These are phyloP conservation scores for Exobasidium cylindrosporum DNA, from an alignment of 1,284 basidiomycete genomes.

Conservation along the genomic window DNA sequence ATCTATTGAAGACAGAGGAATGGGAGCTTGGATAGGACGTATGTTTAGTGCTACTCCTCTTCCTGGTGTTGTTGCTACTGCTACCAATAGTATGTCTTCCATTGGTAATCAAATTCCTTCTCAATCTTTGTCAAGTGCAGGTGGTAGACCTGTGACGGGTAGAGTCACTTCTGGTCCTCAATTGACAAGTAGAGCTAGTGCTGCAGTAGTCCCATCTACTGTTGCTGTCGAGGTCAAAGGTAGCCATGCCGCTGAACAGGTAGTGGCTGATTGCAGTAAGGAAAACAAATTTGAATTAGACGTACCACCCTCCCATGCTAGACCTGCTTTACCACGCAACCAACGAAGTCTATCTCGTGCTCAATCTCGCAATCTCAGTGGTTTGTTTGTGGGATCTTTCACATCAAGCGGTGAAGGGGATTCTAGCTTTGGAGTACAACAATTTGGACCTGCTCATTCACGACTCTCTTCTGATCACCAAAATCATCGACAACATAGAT, in stretches of 20 bases:
- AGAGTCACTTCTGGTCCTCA: background rate
- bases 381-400: slow-evolving; percentile 10
- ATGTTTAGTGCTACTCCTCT: slow-evolving; percentile 26
- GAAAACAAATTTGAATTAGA: background rate
- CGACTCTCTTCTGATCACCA: slow-evolving; percentile 7
- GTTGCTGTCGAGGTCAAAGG: slow-evolving; percentile 46
- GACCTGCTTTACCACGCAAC: background rate
- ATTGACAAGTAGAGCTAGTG: slow-evolving; percentile 22
- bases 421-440: background rate
- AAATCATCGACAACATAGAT: background rate
- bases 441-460: background rate
- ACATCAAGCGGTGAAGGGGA: background rate
- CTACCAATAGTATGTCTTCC: background rate
- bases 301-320: background rate
- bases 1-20: slow-evolving; percentile 26
- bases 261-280: background rate
- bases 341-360: slow-evolving; percentile 26
- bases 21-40: slow-evolving; percentile 34
- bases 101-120: background rate
- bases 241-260: slow-evolving; percentile 22
- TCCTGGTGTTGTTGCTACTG: slow-evolving; percentile 1
- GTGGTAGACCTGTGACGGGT: background rate
- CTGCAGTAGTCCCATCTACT: slow-evolving; percentile 31
- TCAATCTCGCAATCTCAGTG: slow-evolving; percentile 34
- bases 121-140: background rate